phyloP scores from a whole-genome alignment of 495 filamentous ascomycete genomes.

The Penicillium subrubescens region DNA sequence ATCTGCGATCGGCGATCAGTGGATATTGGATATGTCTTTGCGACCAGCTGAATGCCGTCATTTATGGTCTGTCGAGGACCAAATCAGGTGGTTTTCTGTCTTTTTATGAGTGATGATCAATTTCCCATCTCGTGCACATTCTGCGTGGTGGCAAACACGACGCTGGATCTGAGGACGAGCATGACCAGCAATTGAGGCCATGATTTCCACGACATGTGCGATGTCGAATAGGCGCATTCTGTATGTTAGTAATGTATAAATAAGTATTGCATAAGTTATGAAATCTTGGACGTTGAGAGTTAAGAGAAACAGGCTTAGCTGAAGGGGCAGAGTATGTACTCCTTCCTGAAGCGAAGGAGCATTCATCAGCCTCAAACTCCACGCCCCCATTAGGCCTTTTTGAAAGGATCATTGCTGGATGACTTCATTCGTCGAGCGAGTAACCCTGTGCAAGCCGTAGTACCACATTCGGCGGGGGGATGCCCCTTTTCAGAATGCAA shows the following conservation, averaged over 20 bases:
- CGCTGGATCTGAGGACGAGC: background rate
- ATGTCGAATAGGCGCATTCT: background rate
- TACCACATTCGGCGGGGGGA: background rate
- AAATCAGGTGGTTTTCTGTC: background rate
- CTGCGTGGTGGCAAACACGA: background rate
- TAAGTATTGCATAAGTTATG: background rate
- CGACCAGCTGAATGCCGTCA: background rate
- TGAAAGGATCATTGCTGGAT: background rate
- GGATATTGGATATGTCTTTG: background rate
- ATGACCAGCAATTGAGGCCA: background rate
- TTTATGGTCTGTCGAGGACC: background rate
- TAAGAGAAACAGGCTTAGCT: background rate
- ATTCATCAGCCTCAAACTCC: background rate
- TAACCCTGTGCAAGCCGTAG: background rate
- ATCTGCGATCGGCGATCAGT: background rate
- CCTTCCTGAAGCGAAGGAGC: background rate
- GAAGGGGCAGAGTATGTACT: background rate
- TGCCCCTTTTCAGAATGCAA: constrained; percentile 10
- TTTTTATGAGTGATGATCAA: background rate
- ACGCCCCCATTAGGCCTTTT: background rate
- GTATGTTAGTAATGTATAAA: background rate
- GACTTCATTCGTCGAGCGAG: background rate
- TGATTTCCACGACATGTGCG: background rate
- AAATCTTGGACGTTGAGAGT: background rate
- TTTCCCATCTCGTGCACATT: constrained; percentile 1